phyloP scores from a whole-genome alignment of 2,329 filamentous ascomycete genomes.

The Botryotinia narcissicola region DNA sequence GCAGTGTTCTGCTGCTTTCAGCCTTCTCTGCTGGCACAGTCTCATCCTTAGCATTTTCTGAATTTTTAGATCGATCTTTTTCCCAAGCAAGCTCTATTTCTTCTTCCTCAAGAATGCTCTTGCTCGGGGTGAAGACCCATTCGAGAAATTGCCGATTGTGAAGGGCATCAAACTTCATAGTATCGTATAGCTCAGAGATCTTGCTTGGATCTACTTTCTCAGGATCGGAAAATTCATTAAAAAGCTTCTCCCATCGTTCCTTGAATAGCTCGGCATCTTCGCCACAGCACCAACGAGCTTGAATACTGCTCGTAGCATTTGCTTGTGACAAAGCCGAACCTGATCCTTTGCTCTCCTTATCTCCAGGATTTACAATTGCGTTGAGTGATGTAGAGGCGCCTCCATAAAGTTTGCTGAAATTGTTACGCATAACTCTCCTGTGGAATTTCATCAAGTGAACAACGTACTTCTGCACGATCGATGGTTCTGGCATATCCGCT shows the following conservation, averaged over 20 bases:
- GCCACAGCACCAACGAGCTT: slow-evolving; percentile 91
- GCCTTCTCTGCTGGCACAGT: slow-evolving; percentile 31
- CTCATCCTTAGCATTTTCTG: slow-evolving; percentile 29
- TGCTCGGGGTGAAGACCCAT: slow-evolving; percentile 92
- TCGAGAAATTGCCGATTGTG: slow-evolving; percentile 96
- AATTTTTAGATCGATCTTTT: slow-evolving; percentile 31
- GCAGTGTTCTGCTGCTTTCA: slow-evolving; percentile 34
- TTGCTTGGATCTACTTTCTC: slow-evolving; percentile 99
- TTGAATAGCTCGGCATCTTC: slow-evolving; percentile 94
- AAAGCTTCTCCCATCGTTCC: slow-evolving; percentile 97
- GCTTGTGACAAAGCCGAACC: slow-evolving; percentile 54
- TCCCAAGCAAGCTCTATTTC: slow-evolving; percentile 39
- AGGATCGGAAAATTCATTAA: slow-evolving; percentile 91
- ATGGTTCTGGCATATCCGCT: slow-evolving; percentile 88
- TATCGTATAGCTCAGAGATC: slow-evolving; percentile 97
- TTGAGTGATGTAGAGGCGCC: slow-evolving; percentile 62
- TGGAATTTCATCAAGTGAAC: slow-evolving; percentile 98
- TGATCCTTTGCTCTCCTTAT: slow-evolving; percentile 35
- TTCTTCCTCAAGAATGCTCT: slow-evolving; percentile 72
- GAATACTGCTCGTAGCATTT: slow-evolving; percentile 67
- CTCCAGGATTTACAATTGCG: slow-evolving; percentile 52
- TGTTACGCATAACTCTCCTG: slow-evolving; percentile 89
- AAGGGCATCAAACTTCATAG: slow-evolving; percentile 98
- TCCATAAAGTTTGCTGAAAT: slow-evolving; percentile 76
- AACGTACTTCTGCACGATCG: slow-evolving; percentile 85